Base-by-base conservation (phyloP, 2,329 filamentous ascomycete species). In the Ophiostoma sp. region DNA sequence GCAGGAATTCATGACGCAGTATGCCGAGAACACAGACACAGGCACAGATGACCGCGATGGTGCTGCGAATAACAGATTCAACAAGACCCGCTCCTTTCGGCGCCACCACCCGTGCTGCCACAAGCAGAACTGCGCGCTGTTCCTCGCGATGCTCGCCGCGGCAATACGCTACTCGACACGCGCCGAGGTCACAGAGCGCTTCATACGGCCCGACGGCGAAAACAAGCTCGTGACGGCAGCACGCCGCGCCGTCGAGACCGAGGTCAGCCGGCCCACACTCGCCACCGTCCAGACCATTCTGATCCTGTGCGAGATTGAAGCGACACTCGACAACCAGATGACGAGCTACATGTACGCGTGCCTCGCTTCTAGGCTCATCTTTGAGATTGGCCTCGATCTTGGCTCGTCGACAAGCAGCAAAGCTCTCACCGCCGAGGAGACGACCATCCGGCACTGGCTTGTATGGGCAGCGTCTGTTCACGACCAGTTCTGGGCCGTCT, bases 341-440 rank as follows among this genome's bases (percentile, higher is more conserved):
- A 69, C 67, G 63, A 68, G 69, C 45, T 70, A 67, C 64, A 70
- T 70, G 69, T 70, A 69, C 63, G 64, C 67, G 41, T 69, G 68
- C 27, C 45, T 70, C 40, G 69, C 66, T 45, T 67, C 67, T 8
- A 66, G 66, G 41, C 67, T 70, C 9, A 69, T 70, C 42, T 67
- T 69, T 49, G 69, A 67, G 7, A 62, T 70, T 63, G 67, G 69
- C 1, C 62, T 70, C 9, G 69, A 70, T 8, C 65, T 65, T 27
- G 69, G 64, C 18, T 67, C 69, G 4, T 60, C 38, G 1, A 58
- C 67, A 16, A 60, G 68, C 49, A 66, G 63, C 58, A 41, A 44
- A 18, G 64, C 65, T 2, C 65, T 70, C 38, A 63, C 67, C 4
- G 60, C 64, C 36, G 64, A 66, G 41, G 67, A 69, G 36, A 66